phyloP scores from a whole-genome alignment of 352 stramenopile genomes.

The Thalassiosira oceanica region DNA sequence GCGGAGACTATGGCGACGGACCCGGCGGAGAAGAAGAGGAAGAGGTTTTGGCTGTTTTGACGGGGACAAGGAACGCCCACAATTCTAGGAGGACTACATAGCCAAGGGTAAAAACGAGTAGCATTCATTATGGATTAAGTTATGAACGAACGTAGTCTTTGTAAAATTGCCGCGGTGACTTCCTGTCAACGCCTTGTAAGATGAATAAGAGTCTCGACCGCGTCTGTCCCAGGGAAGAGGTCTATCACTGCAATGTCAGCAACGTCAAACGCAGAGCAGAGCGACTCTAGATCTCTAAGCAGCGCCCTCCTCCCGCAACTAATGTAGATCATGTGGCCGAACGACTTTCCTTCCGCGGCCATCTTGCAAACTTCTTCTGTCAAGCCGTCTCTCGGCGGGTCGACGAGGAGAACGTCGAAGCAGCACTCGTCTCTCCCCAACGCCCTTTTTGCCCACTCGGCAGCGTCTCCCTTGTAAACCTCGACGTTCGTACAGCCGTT shows the following conservation, averaged over 20 bases:
- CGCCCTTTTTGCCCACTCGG: constrained; percentile 46
- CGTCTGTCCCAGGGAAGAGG: constrained; percentile 69
- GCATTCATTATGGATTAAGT: too few species aligned
- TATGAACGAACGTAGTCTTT: too few species aligned
- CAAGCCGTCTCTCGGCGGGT: constrained; percentile 65
- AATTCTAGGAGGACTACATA: too few species aligned
- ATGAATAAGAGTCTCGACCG: constrained; percentile 72
- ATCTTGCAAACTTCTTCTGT: constrained; percentile 60
- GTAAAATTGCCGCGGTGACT: too few species aligned
- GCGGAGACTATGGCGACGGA: constrained; percentile 7
- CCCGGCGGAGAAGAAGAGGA: constrained; percentile 6
- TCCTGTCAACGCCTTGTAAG: too few species aligned
- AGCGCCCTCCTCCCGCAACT: constrained; percentile 62
- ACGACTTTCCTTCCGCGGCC: constrained; percentile 47
- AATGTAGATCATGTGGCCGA: constrained; percentile 67
- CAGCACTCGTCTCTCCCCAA: constrained; percentile 5
- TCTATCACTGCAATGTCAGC: constrained; percentile 62
- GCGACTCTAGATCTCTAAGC: constrained; percentile 54
- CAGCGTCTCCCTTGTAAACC: constrained; percentile 52
- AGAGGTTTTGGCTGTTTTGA: constrained; percentile 32
- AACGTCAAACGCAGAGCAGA: constrained; percentile 57
- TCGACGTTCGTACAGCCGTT: constrained; percentile 55
- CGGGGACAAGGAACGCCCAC: too few species aligned
- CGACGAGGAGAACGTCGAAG: constrained; percentile 71
- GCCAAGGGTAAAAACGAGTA: too few species aligned